Evolutionary conservation across 169 alveolate species (phyloP), one percentile per base, ranked within the genome.

Genomic region (Eimeria falciformis): DNA sequence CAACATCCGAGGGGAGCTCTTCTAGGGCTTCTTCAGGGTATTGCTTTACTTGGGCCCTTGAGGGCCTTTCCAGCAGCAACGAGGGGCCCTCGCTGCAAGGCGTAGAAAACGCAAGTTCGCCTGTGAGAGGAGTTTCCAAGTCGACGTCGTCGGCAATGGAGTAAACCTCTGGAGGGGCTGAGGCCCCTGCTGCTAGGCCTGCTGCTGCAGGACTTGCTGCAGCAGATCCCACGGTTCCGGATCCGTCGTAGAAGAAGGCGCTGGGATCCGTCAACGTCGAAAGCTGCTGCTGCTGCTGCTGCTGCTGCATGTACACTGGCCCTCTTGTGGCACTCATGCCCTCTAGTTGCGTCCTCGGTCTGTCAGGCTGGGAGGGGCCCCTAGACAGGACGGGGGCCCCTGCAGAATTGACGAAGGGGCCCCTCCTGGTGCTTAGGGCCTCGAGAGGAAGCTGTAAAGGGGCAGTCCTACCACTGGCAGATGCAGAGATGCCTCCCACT

Each of bases 271-370:
- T 58, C 71, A 5, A 14, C 58, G 7, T 50, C 71, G 71, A 58
- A 21, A n/a, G 18, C 18, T 9, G 71, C 82, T 37, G 82, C 82
- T 40, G 82, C 56, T 71, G 82, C 82, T 7, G 62, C 82, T 71
- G 82, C 56, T 37, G 56, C 50, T 29, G 82, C 53, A 71, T 23
- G 62, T 7, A 7, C 14, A 14, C 62, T 50, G 11, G 9, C 25
- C 9, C 25, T 7, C 33, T 27, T 14, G 9, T 27, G 71, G 29
- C 25, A 27, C 33, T 58, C 33, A 9, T 7, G 71, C 71, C 71
- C 21, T 21, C 71, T 21, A n/a, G 9, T 14, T 14, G 71, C 14
- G 62, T 50, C n/a, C n/a, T 50, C 62, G 7, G 62, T 50, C n/a
- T 14, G 14, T 7, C 62, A 50, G 62, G 14, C n/a, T n/a, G n/a